phyloP scores from a whole-genome alignment of 2,329 filamentous ascomycete species.

The Dactylellina parvicollis region DNA sequence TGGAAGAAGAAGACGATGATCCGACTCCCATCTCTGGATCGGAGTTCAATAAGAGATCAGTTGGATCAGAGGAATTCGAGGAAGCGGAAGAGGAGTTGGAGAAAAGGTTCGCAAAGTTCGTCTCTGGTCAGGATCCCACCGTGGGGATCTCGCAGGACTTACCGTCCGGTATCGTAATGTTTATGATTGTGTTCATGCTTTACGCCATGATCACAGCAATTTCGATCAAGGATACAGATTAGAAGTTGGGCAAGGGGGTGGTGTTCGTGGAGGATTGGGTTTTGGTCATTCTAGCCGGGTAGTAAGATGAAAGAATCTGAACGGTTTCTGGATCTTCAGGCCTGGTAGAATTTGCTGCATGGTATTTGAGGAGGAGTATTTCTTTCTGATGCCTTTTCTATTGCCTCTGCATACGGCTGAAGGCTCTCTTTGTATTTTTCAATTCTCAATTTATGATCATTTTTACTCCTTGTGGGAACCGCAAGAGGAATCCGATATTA shows the following conservation, averaged over 20 bases:
- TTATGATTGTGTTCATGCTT: constrained; percentile 49
- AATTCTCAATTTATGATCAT: constrained; percentile 18
- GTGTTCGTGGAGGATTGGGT: not conserved
- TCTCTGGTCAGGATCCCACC: constrained; percentile 20
- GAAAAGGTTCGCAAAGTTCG: constrained; percentile 11
- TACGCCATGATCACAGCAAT: constrained; percentile 52
- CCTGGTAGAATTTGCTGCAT: constrained; percentile 6
- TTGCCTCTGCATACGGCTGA: constrained; percentile 20
- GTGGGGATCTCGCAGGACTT: constrained; percentile 45
- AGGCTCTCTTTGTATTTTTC: constrained; percentile 24
- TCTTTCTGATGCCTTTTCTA: constrained; percentile 11
- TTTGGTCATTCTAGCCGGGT: not conserved
- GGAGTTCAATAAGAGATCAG: constrained; percentile 40
- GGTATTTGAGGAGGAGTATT: constrained; percentile 31
- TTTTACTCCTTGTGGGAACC: constrained; percentile 19
- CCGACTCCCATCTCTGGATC: constrained; percentile 42
- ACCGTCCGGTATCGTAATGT: constrained; percentile 43
- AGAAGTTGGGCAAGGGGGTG: not conserved
- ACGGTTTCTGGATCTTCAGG: constrained; percentile 1
- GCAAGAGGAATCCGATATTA: too few species aligned
- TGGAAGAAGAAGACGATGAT: constrained; percentile 14
- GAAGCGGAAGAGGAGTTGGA: constrained; percentile 12
- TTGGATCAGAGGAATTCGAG: constrained; percentile 22
- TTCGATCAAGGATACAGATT: constrained; percentile 47
- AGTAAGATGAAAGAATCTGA: not conserved